Base-by-base conservation (phyloP, 148 eudicot species). In the Cornus controversa region DNA sequence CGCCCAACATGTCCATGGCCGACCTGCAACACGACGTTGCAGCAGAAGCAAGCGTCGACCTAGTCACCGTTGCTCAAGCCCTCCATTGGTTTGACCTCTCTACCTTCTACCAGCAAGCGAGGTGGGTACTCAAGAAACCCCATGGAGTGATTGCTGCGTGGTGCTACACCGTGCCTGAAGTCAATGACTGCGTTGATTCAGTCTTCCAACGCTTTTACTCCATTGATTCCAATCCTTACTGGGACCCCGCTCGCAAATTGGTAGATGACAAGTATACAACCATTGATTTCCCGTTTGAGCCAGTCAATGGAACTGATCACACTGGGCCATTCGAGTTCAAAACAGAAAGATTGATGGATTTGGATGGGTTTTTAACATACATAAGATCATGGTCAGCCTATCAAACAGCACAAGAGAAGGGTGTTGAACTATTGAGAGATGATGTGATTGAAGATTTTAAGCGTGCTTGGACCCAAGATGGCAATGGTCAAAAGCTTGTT, bases 61-160 rank as follows among this genome's bases (percentile, higher is more conserved):
- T 94, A 10, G 85, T 94, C n/a, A 91, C 98, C 37, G 18, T 94
- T 34, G 98, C 92, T 37, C 95, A 91, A 86, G 97, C 97, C 60
- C 62, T 92, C 66, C 98, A 94, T 72, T 94, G 97, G 98, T 89
- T 94, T 27, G 90, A 90, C 75, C 90, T 85, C 10, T 88, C 91
- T 14, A 82, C 74, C 5, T 90, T 94, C 81, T 90, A 89, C 80
- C 75, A 89, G 14, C 84, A 78, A 50, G 94, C 86, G 15, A 90
- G 86, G 20, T 69, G 75, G 77, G 83, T 87, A 14, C 85, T 94
- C 18, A 94, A 92, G 66, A 90, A 91, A 75, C 98, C 97, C 50
- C 57, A 87, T 27, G 98, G 97, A 2, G 86, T 92, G 20, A 80
- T 92, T 0, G 97, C 98, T 0, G 95, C 93, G 37, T 94, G 98